Evolutionary conservation across 495 filamentous ascomycete genomes (phyloP), one percentile per base, ranked within the genome.

Genomic region (Aspergillus homomorphus): DNA sequence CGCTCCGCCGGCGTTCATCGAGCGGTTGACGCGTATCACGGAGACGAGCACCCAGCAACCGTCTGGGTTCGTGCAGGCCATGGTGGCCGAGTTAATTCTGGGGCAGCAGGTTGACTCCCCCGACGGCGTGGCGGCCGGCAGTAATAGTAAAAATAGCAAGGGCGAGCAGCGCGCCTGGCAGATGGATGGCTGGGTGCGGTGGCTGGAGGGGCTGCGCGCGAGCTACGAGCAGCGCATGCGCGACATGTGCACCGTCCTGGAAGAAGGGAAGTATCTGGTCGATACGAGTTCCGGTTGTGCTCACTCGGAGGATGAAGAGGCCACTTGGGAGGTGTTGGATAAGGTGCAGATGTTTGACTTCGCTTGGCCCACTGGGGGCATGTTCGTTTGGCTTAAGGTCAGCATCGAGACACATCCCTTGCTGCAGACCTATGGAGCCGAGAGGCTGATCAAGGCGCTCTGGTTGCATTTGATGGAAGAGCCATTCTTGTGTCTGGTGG

Each of bases 351-450:
- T 96, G 63, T 90, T 83, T 69, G 77, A 84, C 48, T 96, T 94
- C 66, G 66, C 77, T 48, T 88, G 86, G 79, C 93, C 92, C 1
- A 81, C 85, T n/a, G 93, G 86, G 16, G 93, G 93, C 61, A 96
- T 96, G 92, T 96, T 96, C 68, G 70, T 94, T 21, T 98, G 92
- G 92, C 61, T 96, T 0, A 76, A 82, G 19, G 62, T 94, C 21
- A 69, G 82, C 45, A 83, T 93, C 57, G 78, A 86, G 14, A 74
- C 72, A 0, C 92, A 98, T 62, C 91, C 92, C 9, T 76, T 96
- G 20, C 82, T 71, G 41, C 73, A 76, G 7, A 71, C 73, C 24
- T 73, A 76, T 60, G 68, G 70, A 14, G 59, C 64, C 0, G 59
- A 71, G 23, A 69, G 72, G 28, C 77, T 91, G 0, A 70, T 80